These are phyloP conservation scores for Haematococcus lacustris DNA, from an alignment of 139 green algal genomes.

Conservation along the genomic window DNA sequence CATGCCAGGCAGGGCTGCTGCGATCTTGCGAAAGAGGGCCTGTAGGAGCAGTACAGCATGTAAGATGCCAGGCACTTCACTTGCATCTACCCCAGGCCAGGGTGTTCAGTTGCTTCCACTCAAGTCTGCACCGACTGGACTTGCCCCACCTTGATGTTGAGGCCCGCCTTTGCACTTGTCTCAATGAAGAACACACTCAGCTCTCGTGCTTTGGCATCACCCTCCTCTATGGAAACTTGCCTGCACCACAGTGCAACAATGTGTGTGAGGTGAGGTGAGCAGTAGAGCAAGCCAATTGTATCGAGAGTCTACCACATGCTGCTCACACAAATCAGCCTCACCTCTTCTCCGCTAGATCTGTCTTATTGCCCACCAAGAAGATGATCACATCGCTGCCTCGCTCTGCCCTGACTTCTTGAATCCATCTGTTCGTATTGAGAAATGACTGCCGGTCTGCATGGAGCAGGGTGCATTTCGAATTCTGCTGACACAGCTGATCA, in stretches of 20 bases:
- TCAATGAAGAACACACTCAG: constrained; percentile 97
- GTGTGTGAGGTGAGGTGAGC: too few relatives aligned
- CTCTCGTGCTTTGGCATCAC: constrained; percentile 87
- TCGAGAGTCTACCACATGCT: too few relatives aligned
- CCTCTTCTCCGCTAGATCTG: constrained; percentile 93
- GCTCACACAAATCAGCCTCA: too few relatives aligned
- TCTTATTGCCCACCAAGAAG: constrained; percentile 98
- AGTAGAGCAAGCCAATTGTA: too few relatives aligned
- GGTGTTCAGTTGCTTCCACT: not conserved
- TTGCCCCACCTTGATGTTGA: constrained; percentile 91
- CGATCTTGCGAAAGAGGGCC: constrained; percentile 97
- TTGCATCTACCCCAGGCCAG: not conserved
- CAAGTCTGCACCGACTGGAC: not conserved
- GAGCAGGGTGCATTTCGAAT: too few relatives aligned
- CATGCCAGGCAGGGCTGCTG: constrained; percentile 91
- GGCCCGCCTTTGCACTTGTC: constrained; percentile 95
- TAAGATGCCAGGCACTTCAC: not conserved
- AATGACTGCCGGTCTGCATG: constrained; percentile 86
- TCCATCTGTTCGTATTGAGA: constrained; percentile 91
- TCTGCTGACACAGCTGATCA: too few relatives aligned
- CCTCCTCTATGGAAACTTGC: constrained; percentile 95
- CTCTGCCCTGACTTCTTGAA: constrained; percentile 95
- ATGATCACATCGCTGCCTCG: constrained; percentile 96
- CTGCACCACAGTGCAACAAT: constrained; percentile 47
- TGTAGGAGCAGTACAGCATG: constrained; percentile 19